Evolutionary conservation across 495 filamentous ascomycete species (phyloP).

Genomic region (Lichina pygmaea): DNA sequence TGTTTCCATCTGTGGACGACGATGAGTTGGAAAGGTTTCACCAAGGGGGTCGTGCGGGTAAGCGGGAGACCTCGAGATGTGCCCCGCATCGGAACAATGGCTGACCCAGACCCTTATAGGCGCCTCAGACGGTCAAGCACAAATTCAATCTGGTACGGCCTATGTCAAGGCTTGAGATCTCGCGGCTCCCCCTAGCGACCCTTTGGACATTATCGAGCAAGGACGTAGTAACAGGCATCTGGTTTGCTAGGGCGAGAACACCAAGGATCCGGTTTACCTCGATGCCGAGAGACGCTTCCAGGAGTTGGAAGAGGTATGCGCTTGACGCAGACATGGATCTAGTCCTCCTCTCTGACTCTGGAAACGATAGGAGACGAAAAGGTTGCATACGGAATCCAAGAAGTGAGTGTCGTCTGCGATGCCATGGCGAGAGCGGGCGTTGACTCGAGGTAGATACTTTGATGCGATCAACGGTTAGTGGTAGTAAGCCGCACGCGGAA

Average conservation of each 20-base stretch:
- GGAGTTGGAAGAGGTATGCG: slow-evolving; percentile 46
- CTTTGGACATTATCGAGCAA: background rate
- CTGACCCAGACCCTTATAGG: slow-evolving; percentile 17
- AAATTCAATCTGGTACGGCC: slow-evolving; percentile 57
- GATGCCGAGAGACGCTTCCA: slow-evolving; percentile 86
- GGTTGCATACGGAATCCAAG: slow-evolving; percentile 78
- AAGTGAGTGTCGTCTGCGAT: slow-evolving; percentile 22
- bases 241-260: slow-evolving; percentile 38
- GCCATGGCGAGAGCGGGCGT: background rate
- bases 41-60: slow-evolving; percentile 65
- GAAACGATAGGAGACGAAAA: slow-evolving; percentile 49
- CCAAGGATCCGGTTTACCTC: slow-evolving; percentile 80
- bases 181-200: no score
- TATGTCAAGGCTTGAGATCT: background rate
- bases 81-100: background rate
- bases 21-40: slow-evolving; percentile 96
- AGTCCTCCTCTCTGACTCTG: no score
- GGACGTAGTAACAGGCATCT: background rate
- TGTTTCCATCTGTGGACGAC: background rate
- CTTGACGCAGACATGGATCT: background rate
- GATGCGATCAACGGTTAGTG: slow-evolving; percentile 66
- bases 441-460: slow-evolving; percentile 31
- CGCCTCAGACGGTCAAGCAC: slow-evolving; percentile 72
- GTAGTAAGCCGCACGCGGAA: background rate
- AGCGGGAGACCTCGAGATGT: slow-evolving; percentile 6